phyloP scores from a whole-genome alignment of 2,329 filamentous ascomycete species.

The Ophiosphaerella narmari region DNA sequence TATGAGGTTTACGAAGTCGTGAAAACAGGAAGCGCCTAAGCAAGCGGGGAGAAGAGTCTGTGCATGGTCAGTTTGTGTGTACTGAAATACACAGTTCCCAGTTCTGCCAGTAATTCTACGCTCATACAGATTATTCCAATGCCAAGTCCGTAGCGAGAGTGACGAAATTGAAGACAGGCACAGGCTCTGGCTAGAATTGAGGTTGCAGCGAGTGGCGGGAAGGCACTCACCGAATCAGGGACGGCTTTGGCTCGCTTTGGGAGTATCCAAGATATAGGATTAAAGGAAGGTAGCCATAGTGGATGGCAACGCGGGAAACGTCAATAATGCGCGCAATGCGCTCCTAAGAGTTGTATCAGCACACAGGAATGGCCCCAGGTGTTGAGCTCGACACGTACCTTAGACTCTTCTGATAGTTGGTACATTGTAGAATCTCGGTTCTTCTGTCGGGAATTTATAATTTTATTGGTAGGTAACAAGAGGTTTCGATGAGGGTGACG shows the following conservation, averaged over 20 bases:
- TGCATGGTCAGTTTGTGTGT: slow-evolving; percentile 17
- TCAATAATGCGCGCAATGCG: slow-evolving; percentile 97
- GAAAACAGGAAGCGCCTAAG: slow-evolving; percentile 26
- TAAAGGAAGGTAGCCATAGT: slow-evolving; percentile 97
- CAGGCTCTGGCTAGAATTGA: background rate
- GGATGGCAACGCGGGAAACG: slow-evolving; percentile 87
- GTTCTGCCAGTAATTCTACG: too few species aligned
- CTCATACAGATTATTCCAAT: too few species aligned
- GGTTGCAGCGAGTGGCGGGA: background rate
- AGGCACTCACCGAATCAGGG: slow-evolving; percentile 66
- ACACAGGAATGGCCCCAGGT: background rate
- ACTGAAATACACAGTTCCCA: too few species aligned
- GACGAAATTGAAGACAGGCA: background rate
- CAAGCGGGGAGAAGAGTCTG: slow-evolving; percentile 47
- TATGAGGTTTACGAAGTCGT: slow-evolving; percentile 27
- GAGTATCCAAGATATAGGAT: slow-evolving; percentile 98
- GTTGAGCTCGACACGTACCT: slow-evolving; percentile 62
- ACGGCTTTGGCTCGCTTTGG: slow-evolving; percentile 87
- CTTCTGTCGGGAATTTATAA: too few species aligned
- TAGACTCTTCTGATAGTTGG: slow-evolving; percentile 91
- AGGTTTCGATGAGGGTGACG: slow-evolving; percentile 8
- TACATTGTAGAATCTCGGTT: slow-evolving; percentile 48
- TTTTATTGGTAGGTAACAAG: background rate
- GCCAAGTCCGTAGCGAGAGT: too few species aligned
- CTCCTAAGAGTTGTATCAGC: slow-evolving; percentile 66